Percentiles rank a stretch among this genome's conserved stretches.
Conservation (phyloP, 2,329 filamentous ascomycete genomes). For the Cryphonectria japonica region DNA sequence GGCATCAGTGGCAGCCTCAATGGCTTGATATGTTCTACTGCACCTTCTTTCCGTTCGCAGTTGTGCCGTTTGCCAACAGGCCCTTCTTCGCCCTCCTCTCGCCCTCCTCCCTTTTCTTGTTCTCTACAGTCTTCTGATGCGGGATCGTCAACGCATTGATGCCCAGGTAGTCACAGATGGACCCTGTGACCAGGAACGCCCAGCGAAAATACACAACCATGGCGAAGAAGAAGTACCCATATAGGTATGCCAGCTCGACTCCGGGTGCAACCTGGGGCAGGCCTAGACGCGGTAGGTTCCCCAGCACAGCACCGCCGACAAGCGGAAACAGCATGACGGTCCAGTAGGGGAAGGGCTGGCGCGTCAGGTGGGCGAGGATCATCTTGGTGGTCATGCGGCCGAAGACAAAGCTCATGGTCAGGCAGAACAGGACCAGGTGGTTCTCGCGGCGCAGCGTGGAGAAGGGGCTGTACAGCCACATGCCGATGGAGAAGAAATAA, state of each 20-base stretch:
- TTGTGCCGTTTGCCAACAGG: constrained; percentile 33
- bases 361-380: constrained; percentile 91
- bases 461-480: constrained; percentile 90
- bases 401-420: constrained; percentile 96
- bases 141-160: constrained; percentile 95
- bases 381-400: constrained; percentile 99
- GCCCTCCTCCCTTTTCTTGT: constrained; percentile 47
- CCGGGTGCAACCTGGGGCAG: constrained; percentile 66
- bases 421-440: constrained; percentile 87
- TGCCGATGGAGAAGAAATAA: constrained; percentile 73
- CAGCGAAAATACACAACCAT: constrained; percentile 87
- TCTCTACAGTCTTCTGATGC: constrained; percentile 61
- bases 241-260: constrained; percentile 79
- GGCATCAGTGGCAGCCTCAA: neutral
- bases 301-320: constrained; percentile 79
- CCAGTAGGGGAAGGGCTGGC: constrained; percentile 96
- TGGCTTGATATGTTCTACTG: constrained; percentile 27
- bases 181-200: constrained; percentile 87
- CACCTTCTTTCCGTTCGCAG: constrained; percentile 36
- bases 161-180: constrained; percentile 88
- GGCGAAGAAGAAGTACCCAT: constrained; percentile 82
- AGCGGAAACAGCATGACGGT: constrained; percentile 88
- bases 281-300: constrained; percentile 80
- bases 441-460: constrained; percentile 82
- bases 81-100: constrained; percentile 17